Percentiles rank a stretch among this genome's conserved stretches.
These are phyloP conservation scores for Debaryomyces psychrophilus DNA, from an alignment of 1,139 yeast species.

Conservation along the genomic window DNA sequence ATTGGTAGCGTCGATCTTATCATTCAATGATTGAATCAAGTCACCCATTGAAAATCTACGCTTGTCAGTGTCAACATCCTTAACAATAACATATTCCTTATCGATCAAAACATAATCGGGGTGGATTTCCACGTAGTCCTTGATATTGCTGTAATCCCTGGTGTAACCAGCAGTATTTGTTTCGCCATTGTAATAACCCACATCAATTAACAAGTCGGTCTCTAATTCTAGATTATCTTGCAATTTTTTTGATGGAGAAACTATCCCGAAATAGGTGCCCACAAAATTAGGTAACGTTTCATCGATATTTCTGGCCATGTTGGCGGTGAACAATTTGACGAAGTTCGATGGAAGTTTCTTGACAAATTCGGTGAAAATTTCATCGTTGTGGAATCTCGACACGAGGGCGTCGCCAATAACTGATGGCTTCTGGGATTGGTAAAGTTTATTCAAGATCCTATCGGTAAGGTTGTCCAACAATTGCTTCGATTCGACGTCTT, in stretches of 20 bases:
- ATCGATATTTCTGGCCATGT: slow-evolving; percentile 60
- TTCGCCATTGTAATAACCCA: slow-evolving; percentile 59
- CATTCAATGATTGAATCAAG: slow-evolving; percentile 20
- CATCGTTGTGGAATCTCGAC: slow-evolving; percentile 53
- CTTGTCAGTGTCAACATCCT: slow-evolving; percentile 20
- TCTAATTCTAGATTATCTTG: slow-evolving; percentile 33
- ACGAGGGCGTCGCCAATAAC: slow-evolving; percentile 68
- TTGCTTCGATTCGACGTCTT: slow-evolving; percentile 28
- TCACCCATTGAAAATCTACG: slow-evolving; percentile 28
- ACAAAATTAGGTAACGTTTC: slow-evolving; percentile 61
- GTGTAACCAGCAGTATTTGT: slow-evolving; percentile 52
- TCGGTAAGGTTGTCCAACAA: slow-evolving; percentile 45
- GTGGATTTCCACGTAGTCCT: slow-evolving; percentile 32
- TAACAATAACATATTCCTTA: slow-evolving; percentile 25
- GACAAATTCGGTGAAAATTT: slow-evolving; percentile 49
- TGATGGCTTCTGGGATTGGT: slow-evolving; percentile 58
- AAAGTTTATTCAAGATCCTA: slow-evolving; percentile 51
- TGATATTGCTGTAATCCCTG: slow-evolving; percentile 25
- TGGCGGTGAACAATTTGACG: slow-evolving; percentile 35
- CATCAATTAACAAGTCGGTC: slow-evolving; percentile 52
- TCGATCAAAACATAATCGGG: slow-evolving; percentile 40
- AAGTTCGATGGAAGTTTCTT: slow-evolving; percentile 31
- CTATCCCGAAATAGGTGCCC: slow-evolving; percentile 64
- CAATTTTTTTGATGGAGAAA: slow-evolving; percentile 22
- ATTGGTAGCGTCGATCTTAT: slow-evolving; percentile 16